Evolutionary conservation across 139 green algal genomes (phyloP).

Genomic region (Micractinium conductrix): DNA sequence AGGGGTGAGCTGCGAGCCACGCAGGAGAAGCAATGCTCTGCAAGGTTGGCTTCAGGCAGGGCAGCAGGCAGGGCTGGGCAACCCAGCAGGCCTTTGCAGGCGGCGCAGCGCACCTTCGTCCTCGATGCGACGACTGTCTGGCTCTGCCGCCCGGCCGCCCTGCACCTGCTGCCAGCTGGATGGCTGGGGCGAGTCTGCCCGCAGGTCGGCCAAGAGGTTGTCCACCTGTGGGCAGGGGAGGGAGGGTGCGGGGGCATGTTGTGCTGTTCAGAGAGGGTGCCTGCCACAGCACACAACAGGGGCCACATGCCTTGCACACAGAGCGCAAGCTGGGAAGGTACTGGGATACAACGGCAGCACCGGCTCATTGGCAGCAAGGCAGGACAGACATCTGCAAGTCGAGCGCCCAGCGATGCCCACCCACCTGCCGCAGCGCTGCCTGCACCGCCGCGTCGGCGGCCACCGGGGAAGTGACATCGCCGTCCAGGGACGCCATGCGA

Average conservation of each 20-base stretch:
- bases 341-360: no score
- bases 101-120: not conserved
- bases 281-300: not conserved
- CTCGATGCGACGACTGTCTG: not conserved
- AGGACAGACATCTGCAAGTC: not conserved
- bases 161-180: not conserved
- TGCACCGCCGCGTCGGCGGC: not conserved
- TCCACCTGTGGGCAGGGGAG: not conserved
- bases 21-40: no score
- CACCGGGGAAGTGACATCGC: not conserved
- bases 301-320: no score
- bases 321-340: no score
- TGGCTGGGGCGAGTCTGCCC: not conserved
- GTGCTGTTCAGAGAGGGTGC: no score
- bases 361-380: not conserved
- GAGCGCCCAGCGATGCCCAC: not conserved
- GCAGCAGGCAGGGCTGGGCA: not conserved
- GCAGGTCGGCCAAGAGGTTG: not conserved
- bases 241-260: not conserved
- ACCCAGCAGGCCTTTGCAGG: not conserved
- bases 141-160: not conserved
- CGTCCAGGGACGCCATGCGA: no score
- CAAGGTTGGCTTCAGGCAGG: not conserved
- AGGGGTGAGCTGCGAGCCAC: not conserved
- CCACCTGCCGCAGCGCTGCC: not conserved